Percentiles rank a stretch among this genome's conserved stretches.
phyloP scores from a whole-genome alignment of 768 basidiomycete species.

The Exsudoporus frostii region DNA sequence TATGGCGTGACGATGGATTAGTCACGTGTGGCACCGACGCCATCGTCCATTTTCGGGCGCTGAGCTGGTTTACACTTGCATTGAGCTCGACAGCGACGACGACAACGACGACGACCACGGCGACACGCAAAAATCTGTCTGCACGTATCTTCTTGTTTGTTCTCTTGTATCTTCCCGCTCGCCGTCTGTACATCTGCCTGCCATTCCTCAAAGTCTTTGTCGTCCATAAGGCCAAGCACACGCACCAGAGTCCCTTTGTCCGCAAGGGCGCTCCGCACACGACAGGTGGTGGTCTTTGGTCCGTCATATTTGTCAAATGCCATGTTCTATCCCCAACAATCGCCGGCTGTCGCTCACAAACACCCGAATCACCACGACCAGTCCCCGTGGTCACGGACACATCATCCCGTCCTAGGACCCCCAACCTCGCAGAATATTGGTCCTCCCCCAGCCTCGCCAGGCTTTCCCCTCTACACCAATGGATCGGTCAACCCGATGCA shows the following conservation, averaged over 20 bases:
- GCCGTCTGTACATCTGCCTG: conserved; percentile 13
- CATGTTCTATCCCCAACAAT: conserved; percentile 86
- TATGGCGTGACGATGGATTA: conserved; percentile 6
- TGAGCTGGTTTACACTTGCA: conserved; percentile 18
- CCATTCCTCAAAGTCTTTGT: not conserved
- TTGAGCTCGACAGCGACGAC: conserved; percentile 19
- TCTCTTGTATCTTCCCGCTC: conserved; percentile 1
- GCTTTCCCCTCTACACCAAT: conserved; percentile 74
- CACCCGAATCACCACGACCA: conserved; percentile 74
- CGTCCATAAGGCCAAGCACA: conserved; percentile 1
- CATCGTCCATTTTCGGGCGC: conserved; percentile 27
- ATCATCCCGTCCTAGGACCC: conserved; percentile 52
- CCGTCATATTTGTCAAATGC: conserved; percentile 36
- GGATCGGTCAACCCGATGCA: conserved; percentile 61
- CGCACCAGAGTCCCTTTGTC: conserved; percentile 10
- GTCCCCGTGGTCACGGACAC: conserved; percentile 65
- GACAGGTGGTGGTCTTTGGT: conserved; percentile 2
- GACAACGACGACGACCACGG: conserved; percentile 8
- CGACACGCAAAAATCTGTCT: conserved; percentile 14
- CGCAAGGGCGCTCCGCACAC: conserved; percentile 4
- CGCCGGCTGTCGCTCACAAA: conserved; percentile 77
- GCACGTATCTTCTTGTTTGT: conserved; percentile 19
- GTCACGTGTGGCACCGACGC: conserved; percentile 19
- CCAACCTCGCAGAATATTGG: conserved; percentile 43
- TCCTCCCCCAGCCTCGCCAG: conserved; percentile 69